Conservation (phyloP, 129 eudicot genomes). For the Saussurea involucrata region DNA sequence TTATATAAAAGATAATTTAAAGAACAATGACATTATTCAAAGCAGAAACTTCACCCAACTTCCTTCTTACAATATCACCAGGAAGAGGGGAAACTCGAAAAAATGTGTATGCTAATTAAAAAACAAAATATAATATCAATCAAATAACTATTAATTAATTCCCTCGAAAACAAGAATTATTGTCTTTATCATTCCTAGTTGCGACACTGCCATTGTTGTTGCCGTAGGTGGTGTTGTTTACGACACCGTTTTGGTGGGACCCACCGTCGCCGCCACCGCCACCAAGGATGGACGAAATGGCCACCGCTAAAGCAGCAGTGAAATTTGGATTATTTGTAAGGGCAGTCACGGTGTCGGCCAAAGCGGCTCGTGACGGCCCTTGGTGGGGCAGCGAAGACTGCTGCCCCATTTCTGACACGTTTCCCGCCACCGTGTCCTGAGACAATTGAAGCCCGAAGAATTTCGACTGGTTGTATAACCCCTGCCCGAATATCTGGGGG, state of each 20-base stretch:
- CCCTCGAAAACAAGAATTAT: conserved; percentile 30
- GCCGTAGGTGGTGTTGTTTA: conserved; percentile 19
- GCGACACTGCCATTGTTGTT: conserved; percentile 30
- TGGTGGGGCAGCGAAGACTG: conserved; percentile 11
- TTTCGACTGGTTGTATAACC: conserved; percentile 54
- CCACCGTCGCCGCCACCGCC: conserved; percentile 27
- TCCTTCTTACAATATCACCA: not conserved
- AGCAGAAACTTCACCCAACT: conserved; percentile 1
- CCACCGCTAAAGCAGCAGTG: conserved; percentile 53
- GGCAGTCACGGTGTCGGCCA: conserved; percentile 48
- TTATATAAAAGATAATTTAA: no score
- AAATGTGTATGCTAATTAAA: not conserved
- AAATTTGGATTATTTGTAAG: conserved; percentile 56
- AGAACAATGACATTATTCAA: conserved; percentile 15
- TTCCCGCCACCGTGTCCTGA: conserved; percentile 17
- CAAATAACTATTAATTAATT: conserved; percentile 2
- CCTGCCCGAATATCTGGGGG: conserved; percentile 67
- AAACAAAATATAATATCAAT: not conserved
- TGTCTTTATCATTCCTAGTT: conserved; percentile 31
- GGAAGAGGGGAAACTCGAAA: not conserved
- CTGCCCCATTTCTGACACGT: not conserved
- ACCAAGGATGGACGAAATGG: conserved; percentile 45
- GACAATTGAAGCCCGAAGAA: conserved; percentile 59
- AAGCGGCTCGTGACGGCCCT: conserved; percentile 16
- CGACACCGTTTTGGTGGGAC: conserved; percentile 25